Conservation (phyloP, 2,329 filamentous ascomycete species). For the Leptographium flavum region DNA sequence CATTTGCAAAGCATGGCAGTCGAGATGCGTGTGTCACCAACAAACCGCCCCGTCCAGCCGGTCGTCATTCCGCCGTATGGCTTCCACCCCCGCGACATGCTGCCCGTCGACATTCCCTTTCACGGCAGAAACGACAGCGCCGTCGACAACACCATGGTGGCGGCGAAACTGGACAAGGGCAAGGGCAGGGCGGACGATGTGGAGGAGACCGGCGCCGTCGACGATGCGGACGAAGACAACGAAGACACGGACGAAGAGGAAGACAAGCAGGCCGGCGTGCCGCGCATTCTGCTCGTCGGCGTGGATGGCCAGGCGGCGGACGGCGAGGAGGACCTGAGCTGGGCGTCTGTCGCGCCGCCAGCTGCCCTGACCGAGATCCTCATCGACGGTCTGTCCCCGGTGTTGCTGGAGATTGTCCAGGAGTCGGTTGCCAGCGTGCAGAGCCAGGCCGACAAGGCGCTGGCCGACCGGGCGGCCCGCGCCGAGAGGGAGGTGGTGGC, state of each 20-base stretch:
- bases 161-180: not conserved
- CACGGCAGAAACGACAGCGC: not conserved
- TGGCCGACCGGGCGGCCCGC: constrained; percentile 15
- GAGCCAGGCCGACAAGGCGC: constrained; percentile 18
- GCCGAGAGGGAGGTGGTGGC: constrained; percentile 6
- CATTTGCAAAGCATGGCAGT: no score
- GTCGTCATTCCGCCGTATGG: no score
- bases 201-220: not conserved
- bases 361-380: constrained; percentile 21
- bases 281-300: constrained; percentile 15
- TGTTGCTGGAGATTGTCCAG: constrained; percentile 26
- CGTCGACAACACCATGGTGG: not conserved
- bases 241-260: constrained; percentile 6
- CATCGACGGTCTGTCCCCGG: constrained; percentile 23
- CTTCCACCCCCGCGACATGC: not conserved
- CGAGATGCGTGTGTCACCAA: no score
- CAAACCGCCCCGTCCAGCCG: no score
- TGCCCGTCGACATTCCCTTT: not conserved
- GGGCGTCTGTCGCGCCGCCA: constrained; percentile 33
- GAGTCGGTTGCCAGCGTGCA: constrained; percentile 32
- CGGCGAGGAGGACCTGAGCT: constrained; percentile 13
- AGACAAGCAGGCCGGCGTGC: constrained; percentile 13
- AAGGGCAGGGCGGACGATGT: not conserved
- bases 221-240: not conserved
- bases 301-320: not conserved